These are phyloP conservation scores for Hamiltosporidium magnivora DNA, from an alignment of 371 early-diverging fungal genomes.

Conservation along the genomic window DNA sequence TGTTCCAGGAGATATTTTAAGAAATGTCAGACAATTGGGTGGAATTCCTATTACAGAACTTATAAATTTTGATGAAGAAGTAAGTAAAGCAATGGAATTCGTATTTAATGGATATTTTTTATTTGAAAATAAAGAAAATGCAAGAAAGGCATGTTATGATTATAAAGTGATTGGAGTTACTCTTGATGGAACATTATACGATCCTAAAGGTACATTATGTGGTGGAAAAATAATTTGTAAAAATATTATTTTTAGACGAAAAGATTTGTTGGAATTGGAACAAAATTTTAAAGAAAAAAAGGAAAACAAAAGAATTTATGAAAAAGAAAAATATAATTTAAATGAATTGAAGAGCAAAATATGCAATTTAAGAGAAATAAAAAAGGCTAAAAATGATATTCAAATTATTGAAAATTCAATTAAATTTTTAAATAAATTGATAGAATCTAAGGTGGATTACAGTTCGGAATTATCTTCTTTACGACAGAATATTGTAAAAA, in stretches of 20 bases:
- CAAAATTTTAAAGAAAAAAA: conserved; percentile 60
- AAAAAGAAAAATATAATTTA: conserved; percentile 65
- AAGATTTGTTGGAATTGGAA: conserved; percentile 15
- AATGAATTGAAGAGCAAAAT: conserved; percentile 63
- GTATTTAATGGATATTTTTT: conserved; percentile 83
- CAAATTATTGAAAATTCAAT: conserved; percentile 3
- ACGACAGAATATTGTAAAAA: too few species aligned
- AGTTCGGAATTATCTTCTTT: too few species aligned
- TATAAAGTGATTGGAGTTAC: conserved; percentile 65
- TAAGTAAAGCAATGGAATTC: conserved; percentile 69
- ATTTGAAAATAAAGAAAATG: conserved; percentile 60
- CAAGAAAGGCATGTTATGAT: conserved; percentile 69
- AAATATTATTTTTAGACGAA: conserved; percentile 15
- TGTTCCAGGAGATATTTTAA: conserved; percentile 26
- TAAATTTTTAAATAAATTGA: too few species aligned
- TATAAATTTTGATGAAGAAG: conserved; percentile 62
- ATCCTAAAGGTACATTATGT: conserved; percentile 82
- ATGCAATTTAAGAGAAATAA: neutral
- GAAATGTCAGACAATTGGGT: conserved; percentile 57
- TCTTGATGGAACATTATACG: conserved; percentile 90
- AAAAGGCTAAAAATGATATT: neutral
- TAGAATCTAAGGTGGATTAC: too few species aligned
- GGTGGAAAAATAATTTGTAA: conserved; percentile 66
- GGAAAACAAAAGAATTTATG: conserved; percentile 72
- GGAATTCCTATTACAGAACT: conserved; percentile 65